Base-by-base conservation (phyloP, 176 grass and related monocot species). In the Aegilops tauschii region DNA sequence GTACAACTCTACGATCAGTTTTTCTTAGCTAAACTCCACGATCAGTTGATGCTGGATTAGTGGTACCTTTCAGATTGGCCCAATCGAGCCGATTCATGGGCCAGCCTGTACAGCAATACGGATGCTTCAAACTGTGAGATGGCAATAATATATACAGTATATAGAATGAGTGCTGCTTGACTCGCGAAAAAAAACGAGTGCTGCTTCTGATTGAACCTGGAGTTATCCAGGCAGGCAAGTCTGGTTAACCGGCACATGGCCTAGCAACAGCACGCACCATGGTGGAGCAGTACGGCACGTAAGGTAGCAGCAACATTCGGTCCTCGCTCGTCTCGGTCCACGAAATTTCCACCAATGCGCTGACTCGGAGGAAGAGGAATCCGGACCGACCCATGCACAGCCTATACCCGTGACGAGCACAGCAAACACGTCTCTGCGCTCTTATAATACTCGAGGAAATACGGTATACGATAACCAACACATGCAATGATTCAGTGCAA, bases 401-500 rank as follows among this genome's bases (percentile, higher is more conserved):
- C 29, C n/a, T 36, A 49, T 14, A 17, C 64, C n/a, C 59, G n/a
- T 23, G 88, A 76, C 35, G 36, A 45, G 69, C 69, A 76, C 69
- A 79, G 5, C 14, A 54, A 54, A 83, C 63, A 28, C 30, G 31
- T 6, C 35, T 18, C 18, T 21, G 56, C 20, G 17, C 31, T 9
- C 7, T 12, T n/a, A 45, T 8, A 73, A 81, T 69, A 86, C 45
- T 69, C 73, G 5, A 61, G 58, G 12, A 80, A 54, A 18, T 69
- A 69, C n/a, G 12, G 9, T 6, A 18, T 50, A 83, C 37, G 71
- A 23, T 75, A 67, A 58, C 32, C 32, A 61, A 25, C 49, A 30
- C 20, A 82, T 62, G 78, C 50, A 86, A 77, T 52, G 29, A 39
- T 90, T 68, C 35, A 58, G 56, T 1, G 10, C 71, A 28, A 47